Conservation (phyloP, 352 stramenopile species). For the Globisporangium lucens region DNA sequence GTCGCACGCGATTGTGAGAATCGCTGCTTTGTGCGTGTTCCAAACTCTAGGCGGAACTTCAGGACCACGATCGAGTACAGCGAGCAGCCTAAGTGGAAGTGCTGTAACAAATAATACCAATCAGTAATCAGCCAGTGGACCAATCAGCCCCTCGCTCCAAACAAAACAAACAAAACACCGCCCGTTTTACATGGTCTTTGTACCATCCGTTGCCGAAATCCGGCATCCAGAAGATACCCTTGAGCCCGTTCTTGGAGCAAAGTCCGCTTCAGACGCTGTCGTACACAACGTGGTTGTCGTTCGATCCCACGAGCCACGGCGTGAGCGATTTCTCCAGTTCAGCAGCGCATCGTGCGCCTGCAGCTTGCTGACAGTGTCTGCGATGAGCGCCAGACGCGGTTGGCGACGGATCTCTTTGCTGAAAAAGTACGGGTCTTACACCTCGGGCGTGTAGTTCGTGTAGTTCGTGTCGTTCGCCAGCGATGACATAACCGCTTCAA, state of each 20-base stretch:
- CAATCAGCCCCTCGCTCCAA: too few species aligned
- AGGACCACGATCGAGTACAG: slow-evolving; percentile 84
- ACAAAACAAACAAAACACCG: too few species aligned
- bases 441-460: slow-evolving; percentile 58
- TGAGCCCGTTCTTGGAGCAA: slow-evolving; percentile 89
- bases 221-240: slow-evolving; percentile 86
- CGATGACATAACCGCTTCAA: slow-evolving; percentile 49
- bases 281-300: slow-evolving; percentile 89
- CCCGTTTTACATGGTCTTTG: slow-evolving; percentile 76
- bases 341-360: slow-evolving; percentile 56
- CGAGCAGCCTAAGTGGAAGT: slow-evolving; percentile 97
- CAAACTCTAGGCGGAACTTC: slow-evolving; percentile 75
- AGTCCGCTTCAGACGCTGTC: slow-evolving; percentile 91
- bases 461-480: slow-evolving; percentile 70
- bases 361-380: slow-evolving; percentile 57
- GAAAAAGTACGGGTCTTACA: slow-evolving; percentile 81
- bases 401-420: slow-evolving; percentile 85
- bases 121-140: neutral
- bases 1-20: slow-evolving; percentile 72
- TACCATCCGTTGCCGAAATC: slow-evolving; percentile 94
- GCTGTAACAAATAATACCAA: slow-evolving; percentile 41
- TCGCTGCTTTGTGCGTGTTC: slow-evolving; percentile 65
- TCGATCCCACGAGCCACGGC: slow-evolving; percentile 76
- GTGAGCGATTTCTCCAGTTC: slow-evolving; percentile 64
- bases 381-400: slow-evolving; percentile 75